Evolutionary conservation across 139 green algal genomes (phyloP), one percentile per base, ranked within the genome.

Genomic region (Ettlia oleoabundans): DNA sequence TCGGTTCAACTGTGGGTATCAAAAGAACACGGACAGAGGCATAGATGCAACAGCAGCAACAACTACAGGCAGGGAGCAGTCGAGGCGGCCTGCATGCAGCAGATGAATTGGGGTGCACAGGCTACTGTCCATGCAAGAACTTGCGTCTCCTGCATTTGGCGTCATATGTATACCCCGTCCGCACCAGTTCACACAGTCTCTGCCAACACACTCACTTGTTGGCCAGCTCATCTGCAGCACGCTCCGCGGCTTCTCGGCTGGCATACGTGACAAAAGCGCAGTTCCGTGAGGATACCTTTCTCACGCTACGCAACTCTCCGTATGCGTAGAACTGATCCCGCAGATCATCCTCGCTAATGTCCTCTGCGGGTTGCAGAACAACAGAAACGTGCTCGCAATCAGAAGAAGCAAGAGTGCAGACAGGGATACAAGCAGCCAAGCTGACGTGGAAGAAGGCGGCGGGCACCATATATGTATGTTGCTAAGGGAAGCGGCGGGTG

Each of bases 201-300:
- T 7, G 21, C 40, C 6, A 5, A 4, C 9, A 5, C 3, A 35
- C 75, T 81, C 76, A 82, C 77, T 76, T 77, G 47, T 88, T 87
- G 40, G 82, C 69, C 37, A 97, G 82, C 47, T 89, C 90, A 62
- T 96, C 92, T 26, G 94, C 95, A 1, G 97, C 97, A 51, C 87
- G 85, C 91, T 99, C 97, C 8, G 97, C 97, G 3, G 64, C 92
- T 2, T 64, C 82, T n/a, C 96, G 88, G 8, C 83, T 87, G 7
- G 87, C 88, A 78, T 93, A 98, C 0, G 95, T 97, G 3, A 98
- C 86, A 87, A 98, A 98, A 3, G 93, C 95, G 77, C 93, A 98
- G 63, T 83, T 85, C 71, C 92, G 91, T 18, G 79, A 58, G 24
- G 88, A 81, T 58, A 93, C 47, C 51, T 83, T 86, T 40, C 74